Evolutionary conservation across 73 alveolate genomes (phyloP), one percentile per base, ranked within the genome.

Genomic region (Blepharisma stoltei): DNA sequence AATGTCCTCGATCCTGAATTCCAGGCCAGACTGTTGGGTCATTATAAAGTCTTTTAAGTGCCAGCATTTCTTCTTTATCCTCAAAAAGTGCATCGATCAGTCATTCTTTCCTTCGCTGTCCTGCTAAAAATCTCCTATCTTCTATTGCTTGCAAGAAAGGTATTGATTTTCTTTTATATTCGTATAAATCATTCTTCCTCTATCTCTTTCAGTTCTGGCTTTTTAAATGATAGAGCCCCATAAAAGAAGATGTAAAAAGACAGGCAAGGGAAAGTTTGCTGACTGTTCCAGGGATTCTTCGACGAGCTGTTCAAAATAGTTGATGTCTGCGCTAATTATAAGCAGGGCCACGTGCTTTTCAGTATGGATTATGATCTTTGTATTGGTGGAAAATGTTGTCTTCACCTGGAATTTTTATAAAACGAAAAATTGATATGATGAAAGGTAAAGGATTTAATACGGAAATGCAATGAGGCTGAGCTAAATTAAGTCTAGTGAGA

Each of bases 21-120:
- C 18, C 45, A 20, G 73, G 48, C 73, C 73, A 60, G 14, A 60
- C 45, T 8, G 73, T 60, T 60, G 73, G 73, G 45, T 60, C 73
- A 60, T 60, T 14, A 60, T 14, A 60, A 14, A 60, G 45, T 60
- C 73, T 60, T 8, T 38, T 60, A n/a, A 60, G 23, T 2, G 37
- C 37, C 2, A 60, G 73, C 14, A 14, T 14, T 25, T 60, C 73
- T 60, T 60, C 73, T 25, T 38, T 60, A 60, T 60, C 23, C 49
- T 60, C 73, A 38, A 60, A 60, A n/a, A 60, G 46, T 1, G 37
- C 73, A 5, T 60, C 73, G 2, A 60, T 8, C 73, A 60, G 14
- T 47, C 73, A 60, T 8, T 14, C 23, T 25, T 60, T 60, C 46
- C 73, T 60, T 38, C 5, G 73, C 73, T 60, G 46, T 9, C 14